Evolutionary conservation across 116 monocot genomes (phyloP), one percentile per base, ranked within the genome.

Genomic region (Trichopus zeylanicus): DNA sequence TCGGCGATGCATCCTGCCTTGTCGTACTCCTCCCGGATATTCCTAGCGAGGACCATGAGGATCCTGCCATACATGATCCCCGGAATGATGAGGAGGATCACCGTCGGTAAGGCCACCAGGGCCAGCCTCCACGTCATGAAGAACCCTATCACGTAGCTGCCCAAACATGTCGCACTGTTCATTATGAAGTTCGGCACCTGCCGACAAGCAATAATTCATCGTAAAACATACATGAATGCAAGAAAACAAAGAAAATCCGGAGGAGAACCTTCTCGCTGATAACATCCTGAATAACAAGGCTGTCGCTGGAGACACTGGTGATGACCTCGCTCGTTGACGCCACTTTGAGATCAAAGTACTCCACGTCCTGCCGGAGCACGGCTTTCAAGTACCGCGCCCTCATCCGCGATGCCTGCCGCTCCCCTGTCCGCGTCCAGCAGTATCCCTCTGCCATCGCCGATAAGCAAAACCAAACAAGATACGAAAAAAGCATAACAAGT

Each of bases 251-350:
- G 8, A 6, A n/a, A 26, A 15, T 25, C 6, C 19, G 19, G 11
- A 16, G 0, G 19, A 33, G 3, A 3, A 83, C 90, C 84, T 97
- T 97, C 55, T 90, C 95, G 31, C 87, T 81, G 13, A 97, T 63
- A 32, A 79, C 76, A 25, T 97, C 91, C 26, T 97, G 95, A 37
- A 97, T 75, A 61, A 97, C 70, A n/a, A 97, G 84, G 38, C 75
- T 87, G 61, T 97, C 95, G 66, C 77, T 90, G 24, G 95, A 81
- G 56, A 95, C 81, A 51, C 90, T 84, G 59, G 81, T 86, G 73
- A 95, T 70, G 46, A 95, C 95, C 38, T 90, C 84, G 2, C 75
- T 29, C 5, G 87, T 81, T 7, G 78, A 84, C n/a, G 67, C 73
- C 1, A 66, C 67, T 46, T 79, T 79, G 28, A 95, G 76, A 49